Base-by-base conservation (phyloP, 306 rosid species). In the Crotalaria pallida region DNA sequence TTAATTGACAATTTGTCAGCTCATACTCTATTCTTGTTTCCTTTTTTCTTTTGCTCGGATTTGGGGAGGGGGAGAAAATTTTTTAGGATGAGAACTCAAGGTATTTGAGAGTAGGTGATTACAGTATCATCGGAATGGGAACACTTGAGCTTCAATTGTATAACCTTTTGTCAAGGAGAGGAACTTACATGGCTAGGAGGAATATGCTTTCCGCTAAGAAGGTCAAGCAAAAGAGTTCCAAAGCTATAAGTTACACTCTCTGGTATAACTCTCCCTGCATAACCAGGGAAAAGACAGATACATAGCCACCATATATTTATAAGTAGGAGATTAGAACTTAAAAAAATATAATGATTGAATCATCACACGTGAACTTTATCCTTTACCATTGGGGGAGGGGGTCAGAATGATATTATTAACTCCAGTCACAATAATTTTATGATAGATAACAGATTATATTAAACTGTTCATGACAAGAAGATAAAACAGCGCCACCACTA, bases 171-270 rank as follows among this genome's bases (percentile, higher is more conserved):
- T 29, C 58, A 52, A 55, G 59, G 58, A 78, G 82, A 50, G 69
- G 69, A 69, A 79, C 96, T 84, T 84, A 88, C 99, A 84, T 88
- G 99, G 76, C 97, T 94, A 31, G 99, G 99, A 81, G 99, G 99
- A 79, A 94, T 91, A 69, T 94, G 97, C 17, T 94, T 94, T 59
- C 99, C 99, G 71, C 99, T 94, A 29, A 94, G 96, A 70, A 94
- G 99, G 81, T 94, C 99, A 65, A 94, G 91, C 84, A 89, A 81
- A 75, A 94, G 95, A 69, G 97, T 94, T 31, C 99, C 99, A 75
- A 94, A 94, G 79, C 97, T 94, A 58, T 91, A 94, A 26, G 82
- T 91, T 53, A 91, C 99, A 73, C 96, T 94, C 77, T 94, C 97
- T 24, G 97, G 85, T 19, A 92, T 94, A 40, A 94, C 93, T 83